Base-by-base conservation (phyloP, 164 flowering plant species). In the Magnolia sinica region DNA sequence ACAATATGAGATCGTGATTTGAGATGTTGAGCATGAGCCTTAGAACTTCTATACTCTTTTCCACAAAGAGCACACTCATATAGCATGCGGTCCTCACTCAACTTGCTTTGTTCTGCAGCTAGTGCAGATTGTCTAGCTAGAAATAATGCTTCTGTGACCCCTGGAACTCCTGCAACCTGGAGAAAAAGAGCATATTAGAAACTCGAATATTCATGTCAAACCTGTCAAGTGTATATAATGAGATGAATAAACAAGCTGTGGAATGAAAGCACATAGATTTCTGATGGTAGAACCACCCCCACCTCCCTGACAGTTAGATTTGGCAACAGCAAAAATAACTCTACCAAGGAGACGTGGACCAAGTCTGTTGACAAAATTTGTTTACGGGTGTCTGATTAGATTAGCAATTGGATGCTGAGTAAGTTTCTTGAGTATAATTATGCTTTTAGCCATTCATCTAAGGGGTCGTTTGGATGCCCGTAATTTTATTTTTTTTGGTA, bases 151-250 rank as follows among this genome's bases (percentile, higher is more conserved):
- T 96, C 99, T 2, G 98, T 96, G 79, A 96, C 95, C 71, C 99
- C 98, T 4, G 97, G 98, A 70, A 94, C 97, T 69, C 98, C 97
- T 31, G 98, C 97, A 72, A 96, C 91, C 99, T 96, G 82, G 52
- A 27, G 2, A 83, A 51, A 51, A 16, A 65, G 14, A 37, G 11
- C 23, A 19, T 4, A 49, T 49, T 1, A 70, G 58, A 70, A 49
- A n/a, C 73, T 19, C 27, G 10, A 7, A 19, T 73, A 6, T 20
- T 31, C 61, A 74, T 22, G 29, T 50, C 19, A 31, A 29, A 69
- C 0, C n/a, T 11, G 23, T 19, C 27, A 22, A 8, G 8, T 19
- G 19, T 18, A 22, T n/a, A 8, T 37, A n/a, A 19, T n/a, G 0
- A 64, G 70, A 68, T 9, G 4, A 68, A 68, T 65, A 68, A 68